Evolutionary conservation across 2,329 filamentous ascomycete species (phyloP).

Genomic region (Alternaria atra): DNA sequence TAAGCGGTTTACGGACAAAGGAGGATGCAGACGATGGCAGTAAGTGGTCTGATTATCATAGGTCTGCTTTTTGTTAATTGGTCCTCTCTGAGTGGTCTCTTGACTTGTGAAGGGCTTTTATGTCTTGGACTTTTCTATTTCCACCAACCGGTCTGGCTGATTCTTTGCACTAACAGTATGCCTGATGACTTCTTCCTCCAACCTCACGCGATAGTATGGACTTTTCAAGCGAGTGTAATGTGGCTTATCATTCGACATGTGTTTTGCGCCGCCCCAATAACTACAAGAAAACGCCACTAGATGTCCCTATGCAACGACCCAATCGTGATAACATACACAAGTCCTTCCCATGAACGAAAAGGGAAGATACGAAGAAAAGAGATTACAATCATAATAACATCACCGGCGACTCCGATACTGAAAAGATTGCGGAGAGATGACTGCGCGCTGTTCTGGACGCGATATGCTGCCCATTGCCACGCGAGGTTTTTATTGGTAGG

Average conservation of each 20-base stretch:
- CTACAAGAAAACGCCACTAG: constrained; percentile 9
- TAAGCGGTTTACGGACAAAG: background rate
- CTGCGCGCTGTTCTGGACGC: constrained; percentile 9
- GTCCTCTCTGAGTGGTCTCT: background rate
- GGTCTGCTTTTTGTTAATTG: constrained; percentile 11
- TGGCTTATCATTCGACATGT: background rate
- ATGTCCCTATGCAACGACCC: constrained; percentile 11
- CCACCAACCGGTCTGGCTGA: background rate
- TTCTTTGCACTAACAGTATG: constrained; percentile 12
- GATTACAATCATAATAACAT: constrained; percentile 6
- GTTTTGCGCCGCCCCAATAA: background rate
- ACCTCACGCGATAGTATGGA: background rate
- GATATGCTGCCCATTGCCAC: constrained; percentile 19
- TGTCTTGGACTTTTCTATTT: background rate
- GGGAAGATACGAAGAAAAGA: constrained; percentile 1
- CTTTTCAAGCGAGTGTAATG: constrained; percentile 11
- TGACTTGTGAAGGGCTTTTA: background rate
- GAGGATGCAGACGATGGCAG: background rate
- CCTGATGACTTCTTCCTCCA: constrained; percentile 2
- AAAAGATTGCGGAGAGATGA: constrained; percentile 16
- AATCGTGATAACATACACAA: constrained; percentile 14
- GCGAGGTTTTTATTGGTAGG: constrained; percentile 36
- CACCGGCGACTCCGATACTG: constrained; percentile 17
- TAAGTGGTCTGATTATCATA: constrained; percentile 1
- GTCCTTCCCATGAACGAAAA: constrained; percentile 6